Base-by-base conservation (phyloP, 108 stramenopile genomes). In the Asterionellopsis glacialis region DNA sequence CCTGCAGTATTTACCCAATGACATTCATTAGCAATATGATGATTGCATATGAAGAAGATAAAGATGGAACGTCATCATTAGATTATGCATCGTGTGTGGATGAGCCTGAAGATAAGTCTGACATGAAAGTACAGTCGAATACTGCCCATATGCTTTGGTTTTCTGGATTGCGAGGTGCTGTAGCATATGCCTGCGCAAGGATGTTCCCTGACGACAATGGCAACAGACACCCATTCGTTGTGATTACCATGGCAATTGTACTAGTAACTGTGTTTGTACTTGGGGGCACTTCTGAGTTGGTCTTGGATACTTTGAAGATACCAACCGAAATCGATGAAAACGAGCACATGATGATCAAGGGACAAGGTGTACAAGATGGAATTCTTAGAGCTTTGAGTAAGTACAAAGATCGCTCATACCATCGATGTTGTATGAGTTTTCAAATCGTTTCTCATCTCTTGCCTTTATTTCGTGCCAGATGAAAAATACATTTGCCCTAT, bases 101-200 rank as follows among this genome's bases (percentile, higher is more conserved):
- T 7, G 33, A 33, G 21, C 79, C 71, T 27, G 24, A 50, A 27
- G 54, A 41, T 6, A 44, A 61, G 14, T 64, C 61, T 26, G 77
- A 81, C 52, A 39, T 74, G 23, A 81, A 81, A 50, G 70, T 83
- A 42, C 60, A 70, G 13, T 15, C 55, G 10, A 87, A 83, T 41
- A 83, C 79, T 0, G 68, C 67, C 21, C 86, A 87, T 62, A 63
- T 91, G 56, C 56, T 91, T 6, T 91, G 82, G 84, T 86, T 81
- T 65, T 75, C 80, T 0, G 90, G 90, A 0, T 63, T 91, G 4
- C 73, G 85, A 51, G 90, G 73, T 61, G 86, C 86, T 47, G 82
- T 88, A 38, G 84, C 90, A 3, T 91, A 82, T 44, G 80, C 86
- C 15, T 87, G 86, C 59, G 82, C 75, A 15, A 41, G 73, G 22